Evolutionary conservation across 2,329 filamentous ascomycete genomes (phyloP).

Genomic region (Neofusicoccum sp.): DNA sequence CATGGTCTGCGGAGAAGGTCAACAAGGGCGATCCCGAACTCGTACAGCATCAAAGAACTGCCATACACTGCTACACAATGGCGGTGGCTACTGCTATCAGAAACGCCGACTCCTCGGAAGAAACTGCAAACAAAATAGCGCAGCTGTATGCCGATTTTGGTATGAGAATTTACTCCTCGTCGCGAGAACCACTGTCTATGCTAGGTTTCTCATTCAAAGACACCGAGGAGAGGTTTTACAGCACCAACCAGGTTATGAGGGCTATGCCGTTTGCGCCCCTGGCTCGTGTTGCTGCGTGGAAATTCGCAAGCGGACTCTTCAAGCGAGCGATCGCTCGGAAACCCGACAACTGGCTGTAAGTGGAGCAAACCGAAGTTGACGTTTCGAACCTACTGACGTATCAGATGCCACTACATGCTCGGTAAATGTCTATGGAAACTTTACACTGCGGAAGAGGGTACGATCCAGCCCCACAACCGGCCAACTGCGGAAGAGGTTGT

Average conservation of each 20-base stretch:
- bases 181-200: constrained; percentile 67
- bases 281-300: constrained; percentile 61
- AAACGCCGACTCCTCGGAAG: constrained; percentile 53
- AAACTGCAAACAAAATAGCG: constrained; percentile 57
- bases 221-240: constrained; percentile 62
- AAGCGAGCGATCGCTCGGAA: constrained; percentile 58
- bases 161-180: constrained; percentile 66
- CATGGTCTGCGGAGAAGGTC: constrained; percentile 88
- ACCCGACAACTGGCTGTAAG: constrained; percentile 62
- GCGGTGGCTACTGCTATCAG: constrained; percentile 62
- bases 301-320: constrained; percentile 62
- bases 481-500: constrained; percentile 50
- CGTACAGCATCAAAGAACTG: constrained; percentile 70
- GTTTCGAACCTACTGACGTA: constrained; percentile 24
- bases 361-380: constrained; percentile 20
- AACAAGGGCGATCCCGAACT: constrained; percentile 78
- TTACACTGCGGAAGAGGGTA: constrained; percentile 50
- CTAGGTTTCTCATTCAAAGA: constrained; percentile 59
- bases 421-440: constrained; percentile 74
- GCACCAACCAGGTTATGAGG: constrained; percentile 30
- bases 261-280: constrained; percentile 57
- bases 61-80: constrained; percentile 77
- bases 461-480: constrained; percentile 29
- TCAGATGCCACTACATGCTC: constrained; percentile 63
- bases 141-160: constrained; percentile 69